Evolutionary conservation across 1,139 yeast species (phyloP), one percentile per base, ranked within the genome.

Genomic region (Protomyces pachydermus): DNA sequence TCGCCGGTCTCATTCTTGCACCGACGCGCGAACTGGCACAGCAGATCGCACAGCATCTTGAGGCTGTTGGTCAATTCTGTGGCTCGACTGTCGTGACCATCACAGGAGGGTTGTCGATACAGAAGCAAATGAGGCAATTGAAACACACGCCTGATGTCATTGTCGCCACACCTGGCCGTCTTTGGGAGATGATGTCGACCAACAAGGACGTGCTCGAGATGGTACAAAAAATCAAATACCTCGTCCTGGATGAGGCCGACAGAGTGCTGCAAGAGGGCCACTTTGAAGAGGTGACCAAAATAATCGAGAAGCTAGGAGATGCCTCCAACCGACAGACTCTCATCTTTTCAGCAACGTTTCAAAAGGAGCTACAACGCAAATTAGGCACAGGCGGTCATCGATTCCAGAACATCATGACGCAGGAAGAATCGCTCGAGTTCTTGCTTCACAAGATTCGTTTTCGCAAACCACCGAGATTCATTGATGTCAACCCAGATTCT

Each of bases 201-300:
- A 82, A 79, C 0, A 70, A 66, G 4, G 72, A 70, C 1, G 62
- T 72, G 46, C 79, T 85, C 8, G 76, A 78, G 32, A 79, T 85
- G 71, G 78, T 91, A 68, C 81, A 87, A 16, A 77, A 82, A 32
- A 80, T 89, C 10, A 90, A 88, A 65, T 80, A 85, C 4, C 73
- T 93, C 9, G 96, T 91, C 0, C 79, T 91, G 52, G 99, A 95
- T 78, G 99, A 95, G 75, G 99, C 98, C n/a, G 99, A 93, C 77
- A 80, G 98, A 74, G 79, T 93, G 68, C 80, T 95, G 64, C 97
- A 93, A 76, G 96, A 91, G 71, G 98, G 98, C 1, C 98, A 91
- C 76, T 93, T 93, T 72, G 95, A 89, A 66, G 98, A 95, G 73
- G 83, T 95, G 70, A 95, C 87, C 70, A 86, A 88, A 71, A 87